These are phyloP conservation scores for Neurospora intermedia DNA, from an alignment of 495 filamentous ascomycete species.

Conservation along the genomic window DNA sequence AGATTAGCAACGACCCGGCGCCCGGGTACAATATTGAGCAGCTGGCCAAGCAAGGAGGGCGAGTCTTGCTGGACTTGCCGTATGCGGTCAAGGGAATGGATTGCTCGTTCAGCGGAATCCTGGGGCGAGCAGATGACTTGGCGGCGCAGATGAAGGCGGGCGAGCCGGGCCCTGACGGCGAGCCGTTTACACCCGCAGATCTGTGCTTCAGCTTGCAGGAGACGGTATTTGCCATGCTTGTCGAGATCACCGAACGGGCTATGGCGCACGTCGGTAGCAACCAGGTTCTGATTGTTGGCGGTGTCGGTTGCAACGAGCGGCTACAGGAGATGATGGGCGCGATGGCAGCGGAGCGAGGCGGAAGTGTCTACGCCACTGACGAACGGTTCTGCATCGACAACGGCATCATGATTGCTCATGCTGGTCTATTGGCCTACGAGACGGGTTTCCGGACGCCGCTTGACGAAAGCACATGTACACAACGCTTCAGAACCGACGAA, in stretches of 20 bases:
- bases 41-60: slow-evolving; percentile 63
- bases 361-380: slow-evolving; percentile 88
- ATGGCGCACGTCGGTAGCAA: slow-evolving; percentile 93
- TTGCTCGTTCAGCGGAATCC: slow-evolving; percentile 84
- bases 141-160: slow-evolving; percentile 50
- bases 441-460: slow-evolving; percentile 67
- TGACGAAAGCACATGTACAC: slow-evolving; percentile 80
- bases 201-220: slow-evolving; percentile 93
- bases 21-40: slow-evolving; percentile 98
- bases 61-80: slow-evolving; percentile 71
- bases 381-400: slow-evolving; percentile 98
- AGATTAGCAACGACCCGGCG: slow-evolving; percentile 89
- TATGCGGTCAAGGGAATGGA: slow-evolving; percentile 99
- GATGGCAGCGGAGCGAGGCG: slow-evolving; percentile 87
- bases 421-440: slow-evolving; percentile 73
- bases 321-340: slow-evolving; percentile 96
- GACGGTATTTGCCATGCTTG: slow-evolving; percentile 90
- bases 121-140: slow-evolving; percentile 69
- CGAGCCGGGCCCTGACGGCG: slow-evolving; percentile 30
- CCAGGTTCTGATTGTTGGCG: slow-evolving; percentile 90
- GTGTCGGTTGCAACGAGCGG: slow-evolving; percentile 95
- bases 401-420: slow-evolving; percentile 99
- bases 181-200: slow-evolving; percentile 63
- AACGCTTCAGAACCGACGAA: slow-evolving; percentile 91
- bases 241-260: slow-evolving; percentile 95